A percentile compares a stretch with the other conserved stretches of the same genome.
phyloP scores from a whole-genome alignment of 257 asterid species.

The Penstemon davidsonii region DNA sequence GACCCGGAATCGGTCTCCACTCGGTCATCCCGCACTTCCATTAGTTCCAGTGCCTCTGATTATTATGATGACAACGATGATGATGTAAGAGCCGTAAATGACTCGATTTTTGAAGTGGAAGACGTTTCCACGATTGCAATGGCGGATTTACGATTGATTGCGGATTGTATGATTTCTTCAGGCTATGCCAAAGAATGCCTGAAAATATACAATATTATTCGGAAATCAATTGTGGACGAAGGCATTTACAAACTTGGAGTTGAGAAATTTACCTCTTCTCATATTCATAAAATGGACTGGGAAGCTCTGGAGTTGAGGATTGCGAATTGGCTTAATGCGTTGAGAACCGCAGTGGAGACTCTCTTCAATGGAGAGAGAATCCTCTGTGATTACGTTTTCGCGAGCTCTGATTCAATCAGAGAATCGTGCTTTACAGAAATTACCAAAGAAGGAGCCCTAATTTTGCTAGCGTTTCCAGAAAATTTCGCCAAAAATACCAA shows the following conservation, averaged over 20 bases:
- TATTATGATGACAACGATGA: constrained; percentile 48
- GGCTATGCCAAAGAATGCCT: constrained; percentile 79
- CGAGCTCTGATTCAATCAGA: constrained; percentile 54
- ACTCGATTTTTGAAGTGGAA: constrained; percentile 52
- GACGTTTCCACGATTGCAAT: constrained; percentile 50
- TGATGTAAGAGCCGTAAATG: constrained; percentile 32
- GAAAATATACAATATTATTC: constrained; percentile 59
- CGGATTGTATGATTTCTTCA: constrained; percentile 74
- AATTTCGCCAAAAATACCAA: constrained; percentile 47
- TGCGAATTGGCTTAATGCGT: no score
- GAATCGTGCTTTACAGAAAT: constrained; percentile 66
- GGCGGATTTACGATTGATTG: constrained; percentile 67
- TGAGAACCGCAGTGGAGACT: no score
- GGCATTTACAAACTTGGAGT: constrained; percentile 72
- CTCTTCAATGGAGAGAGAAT: no score
- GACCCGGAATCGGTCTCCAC: constrained; percentile 82
- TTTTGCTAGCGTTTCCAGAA: constrained; percentile 69
- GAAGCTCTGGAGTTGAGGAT: no score
- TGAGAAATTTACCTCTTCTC: no score
- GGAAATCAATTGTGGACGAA: constrained; percentile 86
- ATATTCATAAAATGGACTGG: no score
- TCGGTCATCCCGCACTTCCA: constrained; percentile 65
- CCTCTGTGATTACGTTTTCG: no score
- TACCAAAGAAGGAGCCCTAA: constrained; percentile 61
- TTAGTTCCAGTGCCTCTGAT: constrained; percentile 52